Conservation (phyloP, 164 flowering plant genomes). For the Liriodendron chinense region DNA sequence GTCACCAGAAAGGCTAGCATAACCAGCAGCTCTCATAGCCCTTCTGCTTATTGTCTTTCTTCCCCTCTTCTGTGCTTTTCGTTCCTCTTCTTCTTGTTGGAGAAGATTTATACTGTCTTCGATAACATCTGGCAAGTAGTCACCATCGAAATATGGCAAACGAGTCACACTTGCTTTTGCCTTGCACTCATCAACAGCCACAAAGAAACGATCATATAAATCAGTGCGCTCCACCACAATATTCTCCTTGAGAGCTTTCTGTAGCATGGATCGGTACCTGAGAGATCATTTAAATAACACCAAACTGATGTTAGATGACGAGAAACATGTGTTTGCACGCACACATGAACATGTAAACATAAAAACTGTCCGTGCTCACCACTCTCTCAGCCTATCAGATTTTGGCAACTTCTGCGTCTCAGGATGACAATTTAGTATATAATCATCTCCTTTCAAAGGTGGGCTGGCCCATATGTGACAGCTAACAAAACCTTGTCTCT, state of each 20-base stretch:
- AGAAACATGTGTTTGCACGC: not conserved
- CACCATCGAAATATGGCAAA: constrained; percentile 97
- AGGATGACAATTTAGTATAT: constrained; percentile 95
- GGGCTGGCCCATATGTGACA: constrained; percentile 99
- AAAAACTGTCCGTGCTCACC: constrained; percentile 49
- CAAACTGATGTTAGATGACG: not conserved
- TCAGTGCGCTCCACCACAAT: constrained; percentile 88
- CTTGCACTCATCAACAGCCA: constrained; percentile 72
- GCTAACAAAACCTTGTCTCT: constrained; percentile 92
- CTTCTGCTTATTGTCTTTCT: constrained; percentile 88
- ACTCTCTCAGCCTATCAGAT: constrained; percentile 92
- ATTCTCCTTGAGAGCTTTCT: constrained; percentile 81
- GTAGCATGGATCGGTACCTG: constrained; percentile 87
- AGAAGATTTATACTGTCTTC: constrained; percentile 88
- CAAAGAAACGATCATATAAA: constrained; percentile 88
- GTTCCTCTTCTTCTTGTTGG: constrained; percentile 90
- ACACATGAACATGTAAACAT: not conserved
- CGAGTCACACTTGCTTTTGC: constrained; percentile 93
- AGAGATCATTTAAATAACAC: not conserved
- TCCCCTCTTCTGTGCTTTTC: constrained; percentile 82
- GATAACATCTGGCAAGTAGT: constrained; percentile 99
- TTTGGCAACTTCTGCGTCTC: constrained; percentile 98
- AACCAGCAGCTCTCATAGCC: constrained; percentile 92
- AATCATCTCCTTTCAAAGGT: constrained; percentile 97
- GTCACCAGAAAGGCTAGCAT: constrained; percentile 79